Base-by-base conservation (phyloP, 176 grass and related monocot genomes). In the Carex kokanica region DNA sequence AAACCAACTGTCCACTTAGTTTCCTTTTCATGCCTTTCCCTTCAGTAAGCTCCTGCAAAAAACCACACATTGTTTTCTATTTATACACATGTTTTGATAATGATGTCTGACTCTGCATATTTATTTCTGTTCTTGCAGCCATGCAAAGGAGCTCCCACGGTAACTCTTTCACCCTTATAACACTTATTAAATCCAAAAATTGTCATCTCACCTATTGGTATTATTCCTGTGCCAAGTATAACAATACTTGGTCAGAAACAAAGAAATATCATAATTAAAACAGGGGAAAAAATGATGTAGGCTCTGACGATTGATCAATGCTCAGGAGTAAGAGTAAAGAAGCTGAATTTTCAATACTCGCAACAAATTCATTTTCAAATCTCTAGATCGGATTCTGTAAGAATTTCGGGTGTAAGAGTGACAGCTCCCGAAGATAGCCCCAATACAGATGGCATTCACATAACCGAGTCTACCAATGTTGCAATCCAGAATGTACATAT, bases 381-480 rank as follows among this genome's bases (percentile, higher is more conserved):
- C 14, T 90, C 86, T 11, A 84, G 86, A 24, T 98, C 92, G 2
- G 65, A 86, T 54, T 32, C 70, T 17, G 71, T 98, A 65, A 82
- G 87, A 13, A 49, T 98, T 40, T 86, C 68, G 54, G 84, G 91
- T 1, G 20, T 98, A 8, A 88, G 4, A 24, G 81, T 98, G 81
- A 29, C n/a, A 3, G 38, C 95, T 2, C 95, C 95, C 1, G 71
- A 51, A 78, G 95, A 98, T 85, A 98, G 95, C 89, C 95, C 95
- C 2, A 98, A 95, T 78, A 98, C 95, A 3, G 95, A 98, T 82
- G 95, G 95, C 83, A 95, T 98, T 74, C 95, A 98, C 87, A 88
- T 98, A 15, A 90, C 60, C 0, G 92, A 95, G 51, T 98, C 95
- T 29, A 86, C 61, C 2, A 92, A 88, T 8, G 88, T 98, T 24